Base-by-base conservation (phyloP, 2,329 filamentous ascomycete species). In the Sclerotinia minor region DNA sequence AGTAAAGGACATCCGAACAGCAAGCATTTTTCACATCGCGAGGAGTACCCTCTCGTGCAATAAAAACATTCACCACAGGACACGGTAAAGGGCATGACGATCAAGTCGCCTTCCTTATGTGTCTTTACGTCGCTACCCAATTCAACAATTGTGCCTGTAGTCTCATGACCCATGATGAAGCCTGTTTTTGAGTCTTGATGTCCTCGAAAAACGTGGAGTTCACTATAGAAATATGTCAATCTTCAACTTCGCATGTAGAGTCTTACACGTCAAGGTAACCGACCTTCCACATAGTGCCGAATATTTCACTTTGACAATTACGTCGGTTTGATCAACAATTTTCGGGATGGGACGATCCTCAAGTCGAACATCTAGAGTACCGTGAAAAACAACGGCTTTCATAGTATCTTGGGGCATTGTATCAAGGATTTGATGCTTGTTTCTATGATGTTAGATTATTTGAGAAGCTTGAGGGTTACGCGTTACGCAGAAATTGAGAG, bases 211-310 rank as follows among this genome's bases (percentile, higher is more conserved):
- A 92, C 87, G 78, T 96, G 93, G 38, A 97, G 83, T 76, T 97
- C 92, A 75, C 91, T 11, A 89, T 86, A 5, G 13, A 32, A n/a
- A 13, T 8, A 1, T 11, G 15, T 71, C 32, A 70, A 45, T 52
- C 21, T 32, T 24, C 17, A 41, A 17, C 15, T 29, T 44, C 49
- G 35, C 21, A 26, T 47, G 41, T 7, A 49, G 11, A 29, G 41
- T 3, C 38, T 17, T n/a, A n/a, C 54, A 57, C 41, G 4, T 13
- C n/a, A 57, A 41, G 21, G 9, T 8, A 8, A 81, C 86, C 76
- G 81, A 94, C 92, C 91, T 94, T 77, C 94, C 94, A 77, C 94
- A 97, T 44, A 97, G 84, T 21, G 92, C 94, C 35, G 92, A 91
- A 73, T 91, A 91, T 69, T 87, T 84, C 26, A 96, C 92, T 78